phyloP scores from a whole-genome alignment of 345 rosid genomes.

The Bretschneidera sinensis region DNA sequence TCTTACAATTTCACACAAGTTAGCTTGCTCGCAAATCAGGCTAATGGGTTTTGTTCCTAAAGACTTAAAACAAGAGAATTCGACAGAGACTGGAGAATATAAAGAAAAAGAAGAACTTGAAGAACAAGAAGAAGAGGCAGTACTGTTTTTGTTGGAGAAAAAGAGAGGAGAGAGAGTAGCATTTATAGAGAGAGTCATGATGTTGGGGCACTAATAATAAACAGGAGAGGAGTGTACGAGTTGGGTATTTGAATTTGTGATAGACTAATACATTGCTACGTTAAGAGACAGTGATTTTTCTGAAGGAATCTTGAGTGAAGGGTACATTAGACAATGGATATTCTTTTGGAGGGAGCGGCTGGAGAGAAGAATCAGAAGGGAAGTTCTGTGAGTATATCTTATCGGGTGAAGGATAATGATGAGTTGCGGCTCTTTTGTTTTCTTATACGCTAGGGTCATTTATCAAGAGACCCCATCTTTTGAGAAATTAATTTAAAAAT shows the following conservation, averaged over 20 bases:
- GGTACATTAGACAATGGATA: conserved; percentile 13
- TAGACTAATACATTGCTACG: neutral
- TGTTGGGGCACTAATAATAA: conserved; percentile 12
- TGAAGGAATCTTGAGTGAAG: conserved; percentile 18
- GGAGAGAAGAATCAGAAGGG: conserved; percentile 7
- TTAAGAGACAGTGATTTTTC: neutral
- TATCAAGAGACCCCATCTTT: too few relatives aligned
- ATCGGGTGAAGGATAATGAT: too few relatives aligned
- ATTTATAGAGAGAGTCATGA: conserved; percentile 53
- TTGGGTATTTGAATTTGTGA: conserved; percentile 12
- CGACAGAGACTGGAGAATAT: conserved; percentile 17
- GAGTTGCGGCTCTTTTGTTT: too few relatives aligned
- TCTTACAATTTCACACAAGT: neutral
- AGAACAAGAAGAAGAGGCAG: conserved; percentile 19
- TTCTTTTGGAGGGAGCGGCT: conserved; percentile 7
- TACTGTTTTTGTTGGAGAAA: conserved; percentile 14
- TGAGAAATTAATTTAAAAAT: too few relatives aligned
- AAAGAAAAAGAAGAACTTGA: conserved; percentile 16
- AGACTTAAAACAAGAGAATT: conserved; percentile 19
- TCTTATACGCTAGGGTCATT: too few relatives aligned
- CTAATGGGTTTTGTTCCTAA: conserved; percentile 27
- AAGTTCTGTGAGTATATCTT: conserved; percentile 14
- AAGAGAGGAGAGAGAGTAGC: conserved; percentile 33
- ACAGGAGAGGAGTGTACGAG: conserved; percentile 7
- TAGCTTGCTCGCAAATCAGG: conserved; percentile 17